Conservation (phyloP, 129 eudicot species). For the Centella asiatica region DNA sequence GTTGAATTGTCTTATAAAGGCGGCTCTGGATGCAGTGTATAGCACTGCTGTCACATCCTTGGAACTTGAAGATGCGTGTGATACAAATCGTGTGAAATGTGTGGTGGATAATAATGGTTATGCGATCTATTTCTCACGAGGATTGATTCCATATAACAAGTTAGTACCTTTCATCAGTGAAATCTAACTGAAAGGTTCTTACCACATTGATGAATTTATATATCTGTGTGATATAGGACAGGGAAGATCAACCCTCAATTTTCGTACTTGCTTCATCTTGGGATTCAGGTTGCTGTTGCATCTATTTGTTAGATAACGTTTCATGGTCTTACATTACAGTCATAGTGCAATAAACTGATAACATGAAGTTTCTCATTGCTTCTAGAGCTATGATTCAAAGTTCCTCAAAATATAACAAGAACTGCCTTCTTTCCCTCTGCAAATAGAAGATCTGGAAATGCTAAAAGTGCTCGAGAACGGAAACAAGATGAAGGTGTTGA, state of each 20-base stretch:
- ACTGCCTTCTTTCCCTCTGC: constrained; percentile 78
- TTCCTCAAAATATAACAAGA: constrained; percentile 67
- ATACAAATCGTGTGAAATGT: constrained; percentile 93
- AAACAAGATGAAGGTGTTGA: constrained; percentile 86
- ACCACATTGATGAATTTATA: background rate
- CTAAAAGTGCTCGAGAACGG: constrained; percentile 98
- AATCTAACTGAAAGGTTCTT: too few species aligned
- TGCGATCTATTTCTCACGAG: constrained; percentile 88
- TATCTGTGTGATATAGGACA: constrained; percentile 38
- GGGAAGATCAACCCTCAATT: constrained; percentile 73
- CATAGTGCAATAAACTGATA: too few species aligned
- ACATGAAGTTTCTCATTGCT: background rate
- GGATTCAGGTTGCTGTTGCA: constrained; percentile 72
- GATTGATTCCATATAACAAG: constrained; percentile 89
- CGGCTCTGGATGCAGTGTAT: constrained; percentile 88
- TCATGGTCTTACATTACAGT: background rate
- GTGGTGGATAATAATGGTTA: constrained; percentile 81
- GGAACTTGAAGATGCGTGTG: constrained; percentile 89
- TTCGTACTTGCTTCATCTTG: constrained; percentile 89
- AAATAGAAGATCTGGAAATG: constrained; percentile 93
- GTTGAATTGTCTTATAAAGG: constrained; percentile 30
- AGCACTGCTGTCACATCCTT: constrained; percentile 94
- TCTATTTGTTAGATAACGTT: constrained; percentile 2
- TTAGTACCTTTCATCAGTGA: constrained; percentile 22
- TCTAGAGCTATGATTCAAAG: constrained; percentile 71